phyloP scores from a whole-genome alignment of 2,329 filamentous ascomycete species.

The Grosmannia clavigera region DNA sequence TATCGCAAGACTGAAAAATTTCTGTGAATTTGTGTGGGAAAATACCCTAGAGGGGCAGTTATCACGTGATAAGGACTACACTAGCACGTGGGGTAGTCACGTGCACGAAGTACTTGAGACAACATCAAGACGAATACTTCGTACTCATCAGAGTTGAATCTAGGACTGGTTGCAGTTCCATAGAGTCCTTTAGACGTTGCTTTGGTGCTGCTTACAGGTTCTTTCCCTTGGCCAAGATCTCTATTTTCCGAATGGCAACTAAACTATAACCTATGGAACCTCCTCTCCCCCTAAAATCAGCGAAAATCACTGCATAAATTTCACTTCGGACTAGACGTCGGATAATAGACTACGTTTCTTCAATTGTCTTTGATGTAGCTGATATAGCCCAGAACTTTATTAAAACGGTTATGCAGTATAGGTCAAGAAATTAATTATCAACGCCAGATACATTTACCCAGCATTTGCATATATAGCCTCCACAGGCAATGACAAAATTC shows the following conservation, averaged over 20 bases:
- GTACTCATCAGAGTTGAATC: no score
- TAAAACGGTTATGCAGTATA: not conserved
- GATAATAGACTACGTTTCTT: not conserved
- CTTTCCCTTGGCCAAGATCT: no score
- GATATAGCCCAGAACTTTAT: not conserved
- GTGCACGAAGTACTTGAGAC: not conserved
- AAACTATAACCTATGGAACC: no score
- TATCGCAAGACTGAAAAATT: not conserved
- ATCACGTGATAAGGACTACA: not conserved
- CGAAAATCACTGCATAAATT: no score
- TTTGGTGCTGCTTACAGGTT: no score
- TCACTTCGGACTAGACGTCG: not conserved
- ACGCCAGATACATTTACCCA: not conserved
- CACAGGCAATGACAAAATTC: not conserved
- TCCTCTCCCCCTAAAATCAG: not conserved
- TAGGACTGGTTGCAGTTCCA: no score
- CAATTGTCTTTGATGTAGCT: not conserved
- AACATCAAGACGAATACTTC: no score
- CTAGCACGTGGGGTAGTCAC: not conserved
- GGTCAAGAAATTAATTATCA: not conserved
- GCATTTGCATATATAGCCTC: not conserved
- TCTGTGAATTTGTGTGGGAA: not conserved
- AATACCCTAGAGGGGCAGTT: conserved; percentile 1
- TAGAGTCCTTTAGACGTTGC: no score
- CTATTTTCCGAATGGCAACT: no score